phyloP scores from a whole-genome alignment of 1,139 yeast species.

The Blastobotrys aristatus region DNA sequence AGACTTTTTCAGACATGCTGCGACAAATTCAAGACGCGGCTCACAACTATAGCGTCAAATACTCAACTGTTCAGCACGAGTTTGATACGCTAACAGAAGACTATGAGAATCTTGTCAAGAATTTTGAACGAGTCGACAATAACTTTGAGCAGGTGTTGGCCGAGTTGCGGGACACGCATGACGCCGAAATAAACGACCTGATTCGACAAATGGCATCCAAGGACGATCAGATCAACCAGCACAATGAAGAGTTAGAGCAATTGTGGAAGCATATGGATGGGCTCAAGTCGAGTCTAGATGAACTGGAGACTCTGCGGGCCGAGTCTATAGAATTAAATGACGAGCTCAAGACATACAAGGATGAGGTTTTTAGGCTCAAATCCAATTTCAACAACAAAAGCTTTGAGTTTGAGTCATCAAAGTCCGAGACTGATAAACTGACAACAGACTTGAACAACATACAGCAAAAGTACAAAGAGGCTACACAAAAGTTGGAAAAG shows the following conservation, averaged over 20 bases:
- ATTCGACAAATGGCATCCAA: slow-evolving; percentile 9
- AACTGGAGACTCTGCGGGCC: slow-evolving; percentile 12
- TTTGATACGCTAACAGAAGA: slow-evolving; percentile 9
- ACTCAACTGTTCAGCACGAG: slow-evolving; percentile 11
- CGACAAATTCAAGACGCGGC: slow-evolving; percentile 17
- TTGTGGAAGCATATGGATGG: slow-evolving; percentile 14
- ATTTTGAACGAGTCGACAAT: slow-evolving; percentile 5
- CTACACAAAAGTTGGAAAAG: background rate
- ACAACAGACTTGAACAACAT: slow-evolving; percentile 4
- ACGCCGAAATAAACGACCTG: slow-evolving; percentile 5
- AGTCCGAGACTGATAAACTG: slow-evolving; percentile 4
- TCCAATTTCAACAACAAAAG: slow-evolving; percentile 8
- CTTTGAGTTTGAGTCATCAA: slow-evolving; percentile 13
- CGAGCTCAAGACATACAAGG: slow-evolving; percentile 3
- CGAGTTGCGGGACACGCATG: slow-evolving; percentile 8
- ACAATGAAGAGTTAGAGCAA: slow-evolving; percentile 14
- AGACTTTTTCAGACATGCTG: slow-evolving; percentile 10
- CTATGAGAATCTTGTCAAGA: slow-evolving; percentile 7
- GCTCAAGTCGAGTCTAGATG: slow-evolving; percentile 10
- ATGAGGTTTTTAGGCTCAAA: slow-evolving; percentile 11
- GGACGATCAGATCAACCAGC: slow-evolving; percentile 11
- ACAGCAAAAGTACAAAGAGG: slow-evolving; percentile 2
- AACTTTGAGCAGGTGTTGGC: slow-evolving; percentile 8
- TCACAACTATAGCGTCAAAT: slow-evolving; percentile 2
- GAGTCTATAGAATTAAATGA: slow-evolving; percentile 10